Evolutionary conservation across 805 yeast species (phyloP).

Genomic region (Pichia heedii): DNA sequence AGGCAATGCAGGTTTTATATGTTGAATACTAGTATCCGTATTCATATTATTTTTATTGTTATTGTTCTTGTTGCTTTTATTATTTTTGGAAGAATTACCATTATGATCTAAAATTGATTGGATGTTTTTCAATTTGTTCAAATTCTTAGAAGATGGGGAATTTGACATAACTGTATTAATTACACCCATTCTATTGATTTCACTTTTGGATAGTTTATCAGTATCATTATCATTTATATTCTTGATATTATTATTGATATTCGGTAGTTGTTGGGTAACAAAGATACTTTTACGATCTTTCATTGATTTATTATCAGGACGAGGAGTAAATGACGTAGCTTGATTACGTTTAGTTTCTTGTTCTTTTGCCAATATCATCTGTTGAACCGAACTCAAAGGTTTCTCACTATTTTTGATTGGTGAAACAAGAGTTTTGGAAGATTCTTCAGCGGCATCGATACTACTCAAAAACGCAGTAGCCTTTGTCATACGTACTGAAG

Average conservation of each 20-base stretch:
- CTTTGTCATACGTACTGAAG: slow-evolving; percentile 1
- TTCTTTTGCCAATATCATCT: slow-evolving; percentile 27
- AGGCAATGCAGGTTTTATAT: background rate
- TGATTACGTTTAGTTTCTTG: slow-evolving; percentile 21
- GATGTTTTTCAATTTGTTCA: slow-evolving; percentile 24
- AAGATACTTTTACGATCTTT: slow-evolving; percentile 3
- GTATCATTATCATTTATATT: background rate
- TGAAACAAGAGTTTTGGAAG: background rate
- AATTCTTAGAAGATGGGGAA: slow-evolving; percentile 30
- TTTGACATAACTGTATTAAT: slow-evolving; percentile 27
- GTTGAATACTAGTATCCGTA: background rate
- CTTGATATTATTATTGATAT: too few species aligned
- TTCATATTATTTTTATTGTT: background rate
- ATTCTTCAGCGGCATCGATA: slow-evolving; percentile 2
- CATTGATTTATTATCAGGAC: slow-evolving; percentile 14
- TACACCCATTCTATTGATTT: slow-evolving; percentile 25
- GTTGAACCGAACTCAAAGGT: slow-evolving; percentile 25
- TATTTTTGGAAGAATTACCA: background rate
- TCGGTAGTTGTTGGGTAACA: slow-evolving; percentile 9
- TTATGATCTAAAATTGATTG: slow-evolving; percentile 18
- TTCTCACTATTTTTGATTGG: slow-evolving; percentile 4
- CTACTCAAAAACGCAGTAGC: slow-evolving; percentile 5
- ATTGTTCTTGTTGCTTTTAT: background rate
- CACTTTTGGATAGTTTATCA: slow-evolving; percentile 19
- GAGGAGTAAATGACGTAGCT: slow-evolving; percentile 19